Percentiles rank a stretch among this genome's conserved stretches.
Evolutionary conservation across 1,284 basidiomycete genomes (phyloP).

Genomic region (Rhizoctonia solani): DNA sequence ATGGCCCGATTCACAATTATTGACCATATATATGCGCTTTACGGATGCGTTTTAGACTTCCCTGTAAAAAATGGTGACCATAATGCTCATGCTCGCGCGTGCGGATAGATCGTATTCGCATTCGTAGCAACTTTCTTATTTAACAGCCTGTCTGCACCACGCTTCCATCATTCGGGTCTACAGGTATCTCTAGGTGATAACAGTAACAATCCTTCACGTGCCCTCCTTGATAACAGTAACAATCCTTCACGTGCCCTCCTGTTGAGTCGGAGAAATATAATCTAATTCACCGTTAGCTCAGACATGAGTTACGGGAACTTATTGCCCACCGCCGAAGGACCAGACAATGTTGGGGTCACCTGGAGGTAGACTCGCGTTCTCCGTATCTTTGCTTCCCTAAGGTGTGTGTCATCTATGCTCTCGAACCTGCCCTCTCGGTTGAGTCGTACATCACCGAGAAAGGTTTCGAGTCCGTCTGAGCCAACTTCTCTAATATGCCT

Average conservation of each 20-base stretch:
- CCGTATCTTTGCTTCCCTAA: background rate
- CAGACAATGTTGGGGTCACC: conserved; percentile 35
- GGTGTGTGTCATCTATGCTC: conserved; percentile 14
- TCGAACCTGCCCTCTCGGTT: conserved; percentile 12
- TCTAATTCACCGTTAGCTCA: conserved; percentile 47
- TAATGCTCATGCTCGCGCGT: too few relatives aligned
- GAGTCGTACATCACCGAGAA: conserved; percentile 34
- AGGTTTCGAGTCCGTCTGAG: conserved; percentile 26
- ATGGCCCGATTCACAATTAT: too few relatives aligned
- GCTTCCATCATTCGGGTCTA: too few relatives aligned
- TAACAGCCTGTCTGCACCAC: background rate
- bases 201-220: background rate
- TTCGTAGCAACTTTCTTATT: background rate
- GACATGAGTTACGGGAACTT: background rate
- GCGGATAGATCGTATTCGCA: too few relatives aligned
- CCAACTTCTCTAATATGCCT: conserved; percentile 32
- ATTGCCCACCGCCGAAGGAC: conserved; percentile 32
- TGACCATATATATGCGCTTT: too few relatives aligned
- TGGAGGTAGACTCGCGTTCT: conserved; percentile 11
- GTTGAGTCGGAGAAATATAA: conserved; percentile 59
- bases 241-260: conserved; percentile 68
- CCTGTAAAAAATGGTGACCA: too few relatives aligned
- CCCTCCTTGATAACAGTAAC: conserved; percentile 49
- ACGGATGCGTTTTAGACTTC: too few relatives aligned
- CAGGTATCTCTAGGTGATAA: background rate